Conservation (phyloP, 345 rosid genomes). For the Pistacia integerrima region DNA sequence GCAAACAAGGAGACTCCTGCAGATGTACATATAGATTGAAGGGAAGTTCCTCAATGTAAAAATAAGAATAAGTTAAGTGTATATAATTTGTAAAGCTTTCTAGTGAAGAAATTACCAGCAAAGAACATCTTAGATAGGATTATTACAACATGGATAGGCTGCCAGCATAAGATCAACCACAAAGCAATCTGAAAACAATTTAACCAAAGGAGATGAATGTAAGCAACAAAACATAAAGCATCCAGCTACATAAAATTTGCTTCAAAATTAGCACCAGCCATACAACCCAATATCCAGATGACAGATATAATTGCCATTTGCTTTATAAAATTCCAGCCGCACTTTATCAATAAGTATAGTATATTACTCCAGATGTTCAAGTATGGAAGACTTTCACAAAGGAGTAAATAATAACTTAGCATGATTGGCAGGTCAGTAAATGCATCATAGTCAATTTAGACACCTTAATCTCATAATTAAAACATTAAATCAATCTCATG, state of each 20-base stretch:
- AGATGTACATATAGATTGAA: not conserved
- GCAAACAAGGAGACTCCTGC: conserved; percentile 84
- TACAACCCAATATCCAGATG: too few species aligned
- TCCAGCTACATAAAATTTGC: not conserved
- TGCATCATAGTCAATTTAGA: not conserved
- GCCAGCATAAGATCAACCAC: conserved; percentile 89
- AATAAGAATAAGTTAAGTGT: not conserved
- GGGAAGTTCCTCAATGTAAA: conserved; percentile 20
- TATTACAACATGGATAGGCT: conserved; percentile 51
- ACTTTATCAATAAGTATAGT: not conserved
- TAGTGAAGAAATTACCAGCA: conserved; percentile 53
- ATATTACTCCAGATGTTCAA: not conserved
- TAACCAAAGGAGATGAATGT: conserved; percentile 4
- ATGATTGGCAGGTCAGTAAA: not conserved
- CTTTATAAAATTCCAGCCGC: not conserved
- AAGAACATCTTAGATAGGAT: conserved; percentile 82
- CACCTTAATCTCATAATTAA: not conserved
- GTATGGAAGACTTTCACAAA: not conserved
- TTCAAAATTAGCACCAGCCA: not conserved
- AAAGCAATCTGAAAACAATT: conserved; percentile 57
- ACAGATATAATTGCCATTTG: not conserved
- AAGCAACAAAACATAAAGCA: conserved; percentile 3
- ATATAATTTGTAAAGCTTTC: not conserved
- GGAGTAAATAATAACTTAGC: not conserved
- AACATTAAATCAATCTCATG: not conserved